phyloP scores from a whole-genome alignment of 495 filamentous ascomycete genomes.

The Neurospora pannonica region DNA sequence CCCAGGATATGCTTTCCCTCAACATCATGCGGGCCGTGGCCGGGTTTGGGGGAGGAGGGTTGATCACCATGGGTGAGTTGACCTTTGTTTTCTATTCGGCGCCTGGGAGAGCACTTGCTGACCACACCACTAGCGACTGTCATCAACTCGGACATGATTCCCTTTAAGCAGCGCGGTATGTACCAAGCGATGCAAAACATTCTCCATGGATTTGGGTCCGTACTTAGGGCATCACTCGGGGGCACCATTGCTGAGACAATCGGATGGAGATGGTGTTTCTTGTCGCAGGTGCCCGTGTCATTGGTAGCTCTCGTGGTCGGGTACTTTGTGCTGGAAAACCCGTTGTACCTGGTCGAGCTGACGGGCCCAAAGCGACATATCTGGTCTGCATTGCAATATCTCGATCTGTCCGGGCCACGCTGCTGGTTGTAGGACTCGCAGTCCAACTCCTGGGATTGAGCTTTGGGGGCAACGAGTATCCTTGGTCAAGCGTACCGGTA shows the following conservation, averaged over 20 bases:
- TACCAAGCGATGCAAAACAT: slow-evolving; percentile 58
- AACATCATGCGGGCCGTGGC: slow-evolving; percentile 37
- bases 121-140: slow-evolving; percentile 42
- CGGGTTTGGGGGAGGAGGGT: slow-evolving; percentile 50
- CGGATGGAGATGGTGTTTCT: slow-evolving; percentile 43
- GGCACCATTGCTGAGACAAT: slow-evolving; percentile 40
- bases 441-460: slow-evolving; percentile 50
- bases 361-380: slow-evolving; percentile 11
- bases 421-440: slow-evolving; percentile 48
- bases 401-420: slow-evolving; percentile 48
- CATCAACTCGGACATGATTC: slow-evolving; percentile 58
- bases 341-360: slow-evolving; percentile 6
- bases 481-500: slow-evolving; percentile 46
- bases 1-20: slow-evolving; percentile 29
- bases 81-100: background rate
- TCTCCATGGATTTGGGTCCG: slow-evolving; percentile 46
- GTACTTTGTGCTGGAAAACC: slow-evolving; percentile 42
- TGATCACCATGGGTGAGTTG: slow-evolving; percentile 52
- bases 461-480: slow-evolving; percentile 51
- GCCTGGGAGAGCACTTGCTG: background rate
- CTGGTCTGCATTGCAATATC: slow-evolving; percentile 38
- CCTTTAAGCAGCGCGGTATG: slow-evolving; percentile 51
- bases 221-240: slow-evolving; percentile 40
- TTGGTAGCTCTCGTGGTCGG: slow-evolving; percentile 45
- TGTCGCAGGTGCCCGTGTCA: slow-evolving; percentile 44